These are phyloP conservation scores for Periconia sp. DNA, from an alignment of 2,329 filamentous ascomycete species.

Conservation along the genomic window DNA sequence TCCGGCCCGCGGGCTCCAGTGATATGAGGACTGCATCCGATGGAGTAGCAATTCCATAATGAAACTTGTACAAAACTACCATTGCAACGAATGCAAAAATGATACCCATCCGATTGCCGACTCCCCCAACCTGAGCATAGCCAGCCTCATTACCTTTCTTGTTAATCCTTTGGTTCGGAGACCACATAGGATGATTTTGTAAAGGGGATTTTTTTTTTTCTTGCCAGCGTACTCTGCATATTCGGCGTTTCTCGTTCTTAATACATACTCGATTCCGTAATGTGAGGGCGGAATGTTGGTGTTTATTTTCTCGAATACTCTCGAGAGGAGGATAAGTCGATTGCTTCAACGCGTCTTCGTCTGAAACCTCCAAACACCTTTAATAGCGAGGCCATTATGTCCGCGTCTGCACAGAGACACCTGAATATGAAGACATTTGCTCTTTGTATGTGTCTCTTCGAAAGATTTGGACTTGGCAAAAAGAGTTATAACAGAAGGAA, in stretches of 20 bases:
- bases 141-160: slow-evolving; percentile 8
- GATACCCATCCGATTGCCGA: not conserved
- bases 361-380: not conserved
- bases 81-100: not conserved
- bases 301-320: not conserved
- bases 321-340: not conserved
- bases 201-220: slow-evolving; percentile 1
- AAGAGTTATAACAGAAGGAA: not conserved
- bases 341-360: not conserved
- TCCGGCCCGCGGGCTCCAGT: slow-evolving; percentile 35
- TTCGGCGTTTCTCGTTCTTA: slow-evolving; percentile 6
- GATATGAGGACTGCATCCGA: slow-evolving; percentile 20
- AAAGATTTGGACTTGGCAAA: not conserved
- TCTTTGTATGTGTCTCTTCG: not conserved
- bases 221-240: slow-evolving; percentile 6
- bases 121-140: not conserved
- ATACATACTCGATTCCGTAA: not conserved
- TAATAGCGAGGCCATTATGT: not conserved
- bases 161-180: slow-evolving; percentile 7
- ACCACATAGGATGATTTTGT: slow-evolving; percentile 1
- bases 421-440: no score
- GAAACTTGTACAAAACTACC: slow-evolving; percentile 9
- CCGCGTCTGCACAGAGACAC: no score
- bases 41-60: not conserved
- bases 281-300: not conserved